Conservation (phyloP, 352 stramenopile species). For the Phytophthora foliorum region DNA sequence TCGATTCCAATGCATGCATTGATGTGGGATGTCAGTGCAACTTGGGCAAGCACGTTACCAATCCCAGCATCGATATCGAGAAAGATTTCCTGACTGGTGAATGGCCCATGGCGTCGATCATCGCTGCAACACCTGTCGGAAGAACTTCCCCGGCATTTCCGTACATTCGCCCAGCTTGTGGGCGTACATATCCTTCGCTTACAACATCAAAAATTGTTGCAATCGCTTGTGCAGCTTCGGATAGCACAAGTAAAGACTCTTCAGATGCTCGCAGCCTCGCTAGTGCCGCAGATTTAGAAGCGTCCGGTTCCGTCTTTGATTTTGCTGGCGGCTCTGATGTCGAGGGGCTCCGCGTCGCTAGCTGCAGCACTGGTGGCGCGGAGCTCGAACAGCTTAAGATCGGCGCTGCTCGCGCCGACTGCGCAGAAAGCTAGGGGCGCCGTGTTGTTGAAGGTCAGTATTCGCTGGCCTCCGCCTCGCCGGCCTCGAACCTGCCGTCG, state of each 20-base stretch:
- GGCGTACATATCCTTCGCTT: not conserved
- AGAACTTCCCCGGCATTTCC: not conserved
- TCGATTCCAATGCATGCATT: not conserved
- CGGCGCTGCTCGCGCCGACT: too few relatives aligned
- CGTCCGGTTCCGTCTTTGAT: not conserved
- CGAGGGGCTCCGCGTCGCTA: too few relatives aligned
- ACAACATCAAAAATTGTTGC: not conserved
- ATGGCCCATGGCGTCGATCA: not conserved
- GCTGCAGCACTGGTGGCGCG: too few relatives aligned
- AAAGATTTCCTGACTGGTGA: not conserved
- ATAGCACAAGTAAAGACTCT: not conserved
- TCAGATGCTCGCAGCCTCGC: not conserved
- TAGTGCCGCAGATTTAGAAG: not conserved
- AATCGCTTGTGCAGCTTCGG: not conserved
- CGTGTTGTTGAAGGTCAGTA: too few relatives aligned
- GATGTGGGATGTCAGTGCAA: not conserved
- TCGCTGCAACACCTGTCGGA: not conserved
- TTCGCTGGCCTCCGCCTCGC: too few relatives aligned
- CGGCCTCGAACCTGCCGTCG: too few relatives aligned
- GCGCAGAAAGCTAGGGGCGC: too few relatives aligned
- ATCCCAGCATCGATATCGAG: not conserved
- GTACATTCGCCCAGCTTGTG: not conserved
- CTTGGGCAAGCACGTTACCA: not conserved
- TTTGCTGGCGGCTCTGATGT: too few relatives aligned
- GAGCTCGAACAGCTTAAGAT: too few relatives aligned